These are phyloP conservation scores for Cyanophora paradoxa DNA, from an alignment of 78 protist species.

Conservation along the genomic window DNA sequence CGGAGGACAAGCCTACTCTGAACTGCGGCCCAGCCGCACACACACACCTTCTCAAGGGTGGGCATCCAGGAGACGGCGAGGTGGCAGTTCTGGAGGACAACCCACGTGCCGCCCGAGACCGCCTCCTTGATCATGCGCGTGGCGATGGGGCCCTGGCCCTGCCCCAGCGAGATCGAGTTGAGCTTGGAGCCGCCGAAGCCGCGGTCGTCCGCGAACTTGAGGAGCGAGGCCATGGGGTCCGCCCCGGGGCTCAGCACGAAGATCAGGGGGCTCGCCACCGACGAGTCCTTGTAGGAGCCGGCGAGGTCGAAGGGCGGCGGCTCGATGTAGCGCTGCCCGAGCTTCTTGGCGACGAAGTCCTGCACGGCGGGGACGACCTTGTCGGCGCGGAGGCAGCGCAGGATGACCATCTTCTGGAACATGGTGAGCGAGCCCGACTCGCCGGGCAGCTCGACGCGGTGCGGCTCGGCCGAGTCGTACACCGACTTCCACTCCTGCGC, in stretches of 20 bases:
- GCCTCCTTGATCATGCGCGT: constrained; percentile 24
- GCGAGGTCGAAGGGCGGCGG: constrained; percentile 84
- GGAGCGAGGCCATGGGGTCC: constrained; percentile 39
- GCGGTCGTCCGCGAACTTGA: too few species aligned
- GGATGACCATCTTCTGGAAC: constrained; percentile 50
- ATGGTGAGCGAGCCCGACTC: too few species aligned
- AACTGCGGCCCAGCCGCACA: too few species aligned
- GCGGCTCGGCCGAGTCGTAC: constrained; percentile 34
- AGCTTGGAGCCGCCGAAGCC: constrained; percentile 38
- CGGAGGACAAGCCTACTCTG: too few species aligned
- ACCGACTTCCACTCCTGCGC: constrained; percentile 4
- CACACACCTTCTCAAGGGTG: constrained; percentile 22
- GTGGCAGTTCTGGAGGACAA: constrained; percentile 76
- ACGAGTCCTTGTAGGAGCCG: constrained; percentile 54
- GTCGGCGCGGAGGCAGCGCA: constrained; percentile 76
- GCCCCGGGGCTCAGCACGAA: constrained; percentile 80
- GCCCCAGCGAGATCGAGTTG: constrained; percentile 68
- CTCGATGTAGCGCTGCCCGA: constrained; percentile 63
- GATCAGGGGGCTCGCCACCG: constrained; percentile 58
- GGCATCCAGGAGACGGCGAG: constrained; percentile 61
- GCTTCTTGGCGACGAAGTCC: constrained; percentile 28
- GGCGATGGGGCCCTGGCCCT: constrained; percentile 70
- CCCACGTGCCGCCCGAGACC: constrained; percentile 49
- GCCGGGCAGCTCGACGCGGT: not conserved
- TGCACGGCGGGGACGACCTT: constrained; percentile 56